A percentile compares a stretch with the other conserved stretches of the same genome.
Conservation (phyloP, 129 eudicot genomes). For the Pseudognaphalium luteoalbum region DNA sequence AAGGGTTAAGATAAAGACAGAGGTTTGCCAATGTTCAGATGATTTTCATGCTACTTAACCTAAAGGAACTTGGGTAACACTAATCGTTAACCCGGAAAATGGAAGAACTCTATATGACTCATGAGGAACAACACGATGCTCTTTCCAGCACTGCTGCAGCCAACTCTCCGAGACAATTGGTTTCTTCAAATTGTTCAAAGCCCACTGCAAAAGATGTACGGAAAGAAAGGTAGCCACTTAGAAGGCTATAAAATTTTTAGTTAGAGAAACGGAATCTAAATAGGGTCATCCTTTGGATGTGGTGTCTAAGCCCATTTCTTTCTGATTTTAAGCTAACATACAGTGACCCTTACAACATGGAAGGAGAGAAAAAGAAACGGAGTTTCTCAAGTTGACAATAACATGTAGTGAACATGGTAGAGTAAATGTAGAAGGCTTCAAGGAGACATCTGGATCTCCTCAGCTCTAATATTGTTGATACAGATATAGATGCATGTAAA, state of each 20-base stretch:
- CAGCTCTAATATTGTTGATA: too few relatives aligned
- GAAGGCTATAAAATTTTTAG: neutral
- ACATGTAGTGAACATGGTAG: too few relatives aligned
- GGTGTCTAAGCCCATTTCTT: too few relatives aligned
- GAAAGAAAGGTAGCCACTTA: slow-evolving; percentile 8
- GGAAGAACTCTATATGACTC: slow-evolving; percentile 88
- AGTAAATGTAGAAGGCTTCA: too few relatives aligned
- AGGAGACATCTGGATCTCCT: too few relatives aligned
- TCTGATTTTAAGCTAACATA: neutral
- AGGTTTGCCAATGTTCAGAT: slow-evolving; percentile 4
- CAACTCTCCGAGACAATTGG: slow-evolving; percentile 81
- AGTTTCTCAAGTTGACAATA: too few relatives aligned
- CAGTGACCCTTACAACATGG: neutral
- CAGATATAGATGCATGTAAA: too few relatives aligned
- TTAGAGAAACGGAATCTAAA: too few relatives aligned
- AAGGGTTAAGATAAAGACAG: slow-evolving; percentile 9
- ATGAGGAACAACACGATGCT: slow-evolving; percentile 91
- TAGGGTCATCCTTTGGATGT: too few relatives aligned
- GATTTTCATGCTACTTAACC: slow-evolving; percentile 43
- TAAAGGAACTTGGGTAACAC: slow-evolving; percentile 75
- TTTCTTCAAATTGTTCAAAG: slow-evolving; percentile 64
- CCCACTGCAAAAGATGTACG: slow-evolving; percentile 63
- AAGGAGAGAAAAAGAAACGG: too few relatives aligned
- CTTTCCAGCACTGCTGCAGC: slow-evolving; percentile 96
- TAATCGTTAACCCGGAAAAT: slow-evolving; percentile 79